Base-by-base conservation (phyloP, 225 moss, liverwort and hornwort genomes). In the Takakia lepidozioides region DNA sequence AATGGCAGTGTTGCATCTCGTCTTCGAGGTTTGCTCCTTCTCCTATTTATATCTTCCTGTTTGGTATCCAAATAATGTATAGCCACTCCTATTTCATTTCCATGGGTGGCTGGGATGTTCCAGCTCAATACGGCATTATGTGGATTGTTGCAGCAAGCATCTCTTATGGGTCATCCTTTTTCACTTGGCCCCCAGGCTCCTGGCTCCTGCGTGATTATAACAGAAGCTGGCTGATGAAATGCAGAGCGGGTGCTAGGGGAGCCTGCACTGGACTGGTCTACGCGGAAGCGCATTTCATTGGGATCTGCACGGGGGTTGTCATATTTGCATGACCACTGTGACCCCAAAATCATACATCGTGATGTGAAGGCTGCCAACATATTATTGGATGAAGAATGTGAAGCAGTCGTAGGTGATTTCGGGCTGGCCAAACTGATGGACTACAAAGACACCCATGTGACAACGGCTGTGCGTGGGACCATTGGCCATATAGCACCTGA, bases 1-100 rank as follows among this genome's bases (percentile, higher is more conserved):
- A 80, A 80, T 40, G 80, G 80, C 63, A 80, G 80, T 63, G 80
- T 80, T 20, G 74, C 80, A 20, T 80, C 80, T 19, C 74, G 80
- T 5, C 70, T 80, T 57, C 62, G 80, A 67, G 80, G 80, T 80
- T 34, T 43, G 53, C 26, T 18, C 27, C 9, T 23, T 46, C 11
- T 25, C 20, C 5, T 49, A 1, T 2, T 57, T 49, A 17, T 30
- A 1, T 22, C 6, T 2, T 27, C 27, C 3, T 3, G 26, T 0
- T 3, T 38, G 1, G 19, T 19, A 21, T 35, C 7, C 25, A 19
- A 23, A 48, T 2, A 18, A 24, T 2, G 47, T 38, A 25, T 28
- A 29, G 28, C 50, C 19, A 10, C n/a, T n/a, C n/a, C n/a, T n/a
- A n/a, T n/a, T n/a, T n/a, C n/a, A n/a, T n/a, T n/a, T n/a, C n/a